Evolutionary conservation across 495 filamentous ascomycete genomes (phyloP).

Genomic region (Penicillium pulvis): DNA sequence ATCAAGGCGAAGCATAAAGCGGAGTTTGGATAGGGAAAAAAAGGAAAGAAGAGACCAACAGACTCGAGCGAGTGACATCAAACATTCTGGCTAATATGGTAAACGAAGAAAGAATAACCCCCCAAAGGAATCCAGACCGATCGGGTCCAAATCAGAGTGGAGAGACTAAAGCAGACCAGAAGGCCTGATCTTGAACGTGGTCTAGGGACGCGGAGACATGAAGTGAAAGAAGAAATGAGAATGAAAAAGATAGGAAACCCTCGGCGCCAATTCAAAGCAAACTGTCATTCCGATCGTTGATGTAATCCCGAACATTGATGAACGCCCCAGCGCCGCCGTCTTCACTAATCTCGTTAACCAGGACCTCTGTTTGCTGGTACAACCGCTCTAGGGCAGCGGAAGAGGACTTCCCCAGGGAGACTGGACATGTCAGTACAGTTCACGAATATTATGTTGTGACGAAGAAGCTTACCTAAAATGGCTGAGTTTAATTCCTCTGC

Average conservation of each 20-base stretch:
- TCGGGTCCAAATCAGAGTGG: neutral
- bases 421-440: constrained; percentile 42
- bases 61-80: neutral
- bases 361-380: constrained; percentile 81
- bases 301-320: constrained; percentile 67
- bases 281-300: constrained; percentile 74
- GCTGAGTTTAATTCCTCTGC: constrained; percentile 95
- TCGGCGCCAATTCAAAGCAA: constrained; percentile 38
- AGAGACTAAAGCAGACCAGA: neutral
- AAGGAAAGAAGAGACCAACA: neutral
- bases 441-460: constrained; percentile 14
- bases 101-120: neutral
- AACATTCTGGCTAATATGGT: constrained; percentile 15
- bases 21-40: neutral
- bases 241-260: constrained; percentile 1
- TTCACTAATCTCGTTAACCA: constrained; percentile 79
- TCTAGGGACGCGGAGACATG: neutral
- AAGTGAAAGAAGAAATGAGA: neutral
- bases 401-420: constrained; percentile 86
- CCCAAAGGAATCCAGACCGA: neutral
- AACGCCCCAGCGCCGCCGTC: constrained; percentile 86
- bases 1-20: neutral
- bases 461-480: constrained; percentile 68
- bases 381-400: constrained; percentile 84
- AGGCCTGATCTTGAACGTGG: neutral